Base-by-base conservation (phyloP, 257 asterid genomes). In the Striga asiatica region DNA sequence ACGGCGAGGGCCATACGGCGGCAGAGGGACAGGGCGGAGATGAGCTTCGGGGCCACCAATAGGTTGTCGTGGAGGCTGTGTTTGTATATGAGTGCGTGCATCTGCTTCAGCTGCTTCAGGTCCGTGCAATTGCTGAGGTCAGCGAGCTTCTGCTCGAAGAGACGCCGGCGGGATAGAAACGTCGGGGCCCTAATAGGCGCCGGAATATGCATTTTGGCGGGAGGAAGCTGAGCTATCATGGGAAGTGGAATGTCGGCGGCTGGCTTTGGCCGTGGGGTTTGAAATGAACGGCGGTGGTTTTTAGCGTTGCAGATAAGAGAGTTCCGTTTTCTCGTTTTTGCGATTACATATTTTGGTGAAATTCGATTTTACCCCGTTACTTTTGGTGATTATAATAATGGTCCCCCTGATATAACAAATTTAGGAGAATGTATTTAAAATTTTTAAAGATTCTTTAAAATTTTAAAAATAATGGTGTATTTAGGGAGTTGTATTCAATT, bases 91-190 rank as follows among this genome's bases (percentile, higher is more conserved):
- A 82, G 41, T 2, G 94, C 81, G 54, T 85, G 89, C 22, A 85
- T 63, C 52, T 81, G 89, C 28, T 79, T 83, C 28, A 79, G 60
- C 48, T 73, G 78, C 53, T 64, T 74, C 35, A 81, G 59, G 71
- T 89, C 77, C 8, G 50, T 61, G 81, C 94, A 85, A 38, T 74
- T 83, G 65, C 81, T 88, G 50, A 89, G 83, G 55, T 79, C 78
- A 0, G 79, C 58, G 7, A 89, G 67, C 31, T 78, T 76, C 19
- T 71, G 87, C 56, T 89, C 89, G 46, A 83, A 70, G 6, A 69
- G 62, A 58, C 95, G 72, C 34, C 95, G 80, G 37, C 66, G 51
- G 29, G 94, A 85, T 22, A 81, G 56, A 68, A 83, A 78, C 51
- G 77, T 27, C 35, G 95, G 95, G n/a, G 89, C 67, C 56, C 81